A percentile compares a stretch with the other conserved stretches of the same genome.
phyloP scores from a whole-genome alignment of 2,329 filamentous ascomycete genomes.

The Botrytis tulipae region DNA sequence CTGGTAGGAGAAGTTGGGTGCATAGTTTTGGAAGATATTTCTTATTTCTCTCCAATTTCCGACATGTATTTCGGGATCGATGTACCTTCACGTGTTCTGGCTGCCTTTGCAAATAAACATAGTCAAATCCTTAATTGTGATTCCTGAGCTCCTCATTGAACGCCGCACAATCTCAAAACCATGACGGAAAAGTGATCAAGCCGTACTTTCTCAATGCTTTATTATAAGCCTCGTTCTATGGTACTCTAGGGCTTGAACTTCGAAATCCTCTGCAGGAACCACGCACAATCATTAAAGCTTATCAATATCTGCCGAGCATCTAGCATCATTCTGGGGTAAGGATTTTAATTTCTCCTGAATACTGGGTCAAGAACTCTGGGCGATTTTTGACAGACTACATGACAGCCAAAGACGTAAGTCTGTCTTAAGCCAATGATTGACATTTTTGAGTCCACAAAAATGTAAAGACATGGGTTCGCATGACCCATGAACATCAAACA shows the following conservation, averaged over 20 bases:
- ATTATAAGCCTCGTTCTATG: not conserved
- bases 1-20: not conserved
- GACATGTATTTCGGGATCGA: not conserved
- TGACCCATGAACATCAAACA: not conserved
- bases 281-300: not conserved
- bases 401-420: not conserved
- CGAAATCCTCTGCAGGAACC: not conserved
- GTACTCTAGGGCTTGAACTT: not conserved
- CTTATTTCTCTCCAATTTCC: not conserved
- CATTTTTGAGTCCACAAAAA: not conserved
- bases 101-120: not conserved
- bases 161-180: not conserved
- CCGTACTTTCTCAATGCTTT: not conserved
- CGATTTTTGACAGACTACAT: not conserved
- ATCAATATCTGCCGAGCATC: not conserved
- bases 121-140: not conserved
- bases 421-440: not conserved
- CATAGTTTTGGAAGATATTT: not conserved
- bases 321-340: not conserved
- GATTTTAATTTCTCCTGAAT: not conserved
- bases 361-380: not conserved
- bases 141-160: not conserved
- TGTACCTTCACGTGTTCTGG: not conserved
- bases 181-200: not conserved
- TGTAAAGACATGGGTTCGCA: not conserved